Conservation (phyloP, 352 stramenopile genomes). For the Globisporangium takayamanum region DNA sequence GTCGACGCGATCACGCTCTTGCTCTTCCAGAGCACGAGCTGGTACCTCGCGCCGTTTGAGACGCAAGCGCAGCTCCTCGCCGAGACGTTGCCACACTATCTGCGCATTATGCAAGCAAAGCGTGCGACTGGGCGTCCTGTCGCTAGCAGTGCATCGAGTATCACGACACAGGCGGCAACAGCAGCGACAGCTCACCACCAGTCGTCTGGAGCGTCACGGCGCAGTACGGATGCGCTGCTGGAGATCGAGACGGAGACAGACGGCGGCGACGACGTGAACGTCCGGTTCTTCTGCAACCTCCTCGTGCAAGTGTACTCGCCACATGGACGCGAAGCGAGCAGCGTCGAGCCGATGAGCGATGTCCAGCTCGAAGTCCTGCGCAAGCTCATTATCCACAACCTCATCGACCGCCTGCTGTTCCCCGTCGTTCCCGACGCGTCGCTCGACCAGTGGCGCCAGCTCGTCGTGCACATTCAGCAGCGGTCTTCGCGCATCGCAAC, state of each 20-base stretch:
- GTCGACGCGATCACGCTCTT: constrained; percentile 50
- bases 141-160: neutral
- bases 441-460: constrained; percentile 51
- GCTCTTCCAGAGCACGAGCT: constrained; percentile 75
- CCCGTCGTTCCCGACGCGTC: constrained; percentile 22
- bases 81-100: constrained; percentile 52
- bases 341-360: constrained; percentile 28
- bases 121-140: neutral
- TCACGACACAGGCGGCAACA: neutral
- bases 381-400: constrained; percentile 52
- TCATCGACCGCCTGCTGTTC: constrained; percentile 68
- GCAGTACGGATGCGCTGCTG: constrained; percentile 14
- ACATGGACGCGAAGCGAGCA: constrained; percentile 12
- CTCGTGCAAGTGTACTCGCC: constrained; percentile 59
- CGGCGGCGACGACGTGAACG: constrained; percentile 28
- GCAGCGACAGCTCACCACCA: constrained; percentile 9
- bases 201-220: constrained; percentile 10
- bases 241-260: constrained; percentile 15
- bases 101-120: constrained; percentile 38
- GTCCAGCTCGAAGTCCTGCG: constrained; percentile 29
- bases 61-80: constrained; percentile 64
- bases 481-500: constrained; percentile 22
- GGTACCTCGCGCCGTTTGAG: constrained; percentile 72
- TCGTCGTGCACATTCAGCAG: constrained; percentile 62
- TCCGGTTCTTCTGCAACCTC: constrained; percentile 73